These are phyloP conservation scores for Metschnikowia bowlesiae DNA, from an alignment of 805 yeast genomes.

Conservation along the genomic window DNA sequence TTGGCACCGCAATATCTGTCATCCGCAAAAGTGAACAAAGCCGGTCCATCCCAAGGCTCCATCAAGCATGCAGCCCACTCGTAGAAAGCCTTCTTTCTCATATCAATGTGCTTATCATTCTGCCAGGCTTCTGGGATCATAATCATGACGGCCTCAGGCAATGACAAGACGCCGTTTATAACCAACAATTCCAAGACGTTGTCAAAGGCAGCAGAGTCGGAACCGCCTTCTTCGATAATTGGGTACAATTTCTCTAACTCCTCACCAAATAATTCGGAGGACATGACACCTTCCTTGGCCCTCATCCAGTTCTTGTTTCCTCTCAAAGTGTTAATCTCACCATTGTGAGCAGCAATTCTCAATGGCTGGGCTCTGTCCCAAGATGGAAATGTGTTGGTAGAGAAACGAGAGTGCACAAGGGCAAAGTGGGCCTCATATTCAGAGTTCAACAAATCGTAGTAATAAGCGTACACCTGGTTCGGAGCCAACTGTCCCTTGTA, in stretches of 20 bases:
- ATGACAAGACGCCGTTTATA: conserved; percentile 82
- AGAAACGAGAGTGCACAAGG: conserved; percentile 92
- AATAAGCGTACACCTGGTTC: conserved; percentile 89
- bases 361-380: conserved; percentile 99
- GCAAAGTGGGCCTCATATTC: conserved; percentile 95
- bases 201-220: conserved; percentile 97
- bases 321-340: conserved; percentile 94
- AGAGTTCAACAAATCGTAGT: conserved; percentile 86
- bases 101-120: conserved; percentile 79
- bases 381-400: conserved; percentile 98
- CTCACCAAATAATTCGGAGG: conserved; percentile 80
- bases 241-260: conserved; percentile 89
- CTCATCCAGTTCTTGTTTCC: conserved; percentile 99
- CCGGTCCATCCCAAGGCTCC: conserved; percentile 99
- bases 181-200: conserved; percentile 90
- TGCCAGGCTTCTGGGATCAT: conserved; percentile 99
- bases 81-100: conserved; percentile 88
- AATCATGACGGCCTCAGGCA: conserved; percentile 97
- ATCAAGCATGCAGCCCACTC: conserved; percentile 99
- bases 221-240: conserved; percentile 96
- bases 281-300: conserved; percentile 96
- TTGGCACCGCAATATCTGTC: conserved; percentile 98
- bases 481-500: conserved; percentile 98
- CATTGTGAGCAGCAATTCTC: conserved; percentile 96
- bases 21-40: conserved; percentile 92